Evolutionary conservation across 208 protist species (phyloP).

Genomic region (Wallacemonas sp.): DNA sequence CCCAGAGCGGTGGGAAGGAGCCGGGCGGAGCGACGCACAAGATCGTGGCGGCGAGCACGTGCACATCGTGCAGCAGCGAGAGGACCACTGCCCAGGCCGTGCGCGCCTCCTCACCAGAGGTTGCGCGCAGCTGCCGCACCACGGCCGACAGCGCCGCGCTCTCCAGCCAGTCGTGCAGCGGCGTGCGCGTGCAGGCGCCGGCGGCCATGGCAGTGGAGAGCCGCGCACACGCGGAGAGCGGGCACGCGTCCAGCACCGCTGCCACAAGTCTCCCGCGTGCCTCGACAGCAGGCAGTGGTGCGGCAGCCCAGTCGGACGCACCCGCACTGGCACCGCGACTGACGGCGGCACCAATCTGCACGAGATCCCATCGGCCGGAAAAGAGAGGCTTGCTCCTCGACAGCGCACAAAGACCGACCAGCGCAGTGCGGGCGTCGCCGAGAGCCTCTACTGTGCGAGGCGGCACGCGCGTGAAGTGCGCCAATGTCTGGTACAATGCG

Average conservation of each 20-base stretch:
- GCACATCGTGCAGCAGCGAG: constrained; percentile 28
- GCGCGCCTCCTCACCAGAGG: background rate
- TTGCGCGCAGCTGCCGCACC: constrained; percentile 13
- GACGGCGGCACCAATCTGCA: constrained; percentile 26
- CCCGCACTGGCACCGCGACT: constrained; percentile 12
- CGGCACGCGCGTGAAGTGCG: background rate
- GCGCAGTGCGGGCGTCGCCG: constrained; percentile 13
- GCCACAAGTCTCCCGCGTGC: background rate
- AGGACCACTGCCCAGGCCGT: constrained; percentile 19
- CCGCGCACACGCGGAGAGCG: background rate
- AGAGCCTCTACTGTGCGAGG: constrained; percentile 9
- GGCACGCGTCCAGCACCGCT: background rate
- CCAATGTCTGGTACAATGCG: background rate
- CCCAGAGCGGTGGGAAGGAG: background rate
- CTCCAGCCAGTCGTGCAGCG: background rate
- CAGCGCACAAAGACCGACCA: constrained; percentile 7
- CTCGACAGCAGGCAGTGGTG: background rate
- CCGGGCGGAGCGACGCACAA: background rate
- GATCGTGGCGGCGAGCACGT: constrained; percentile 19
- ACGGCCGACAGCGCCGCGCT: constrained; percentile 7
- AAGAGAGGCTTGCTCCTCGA: constrained; percentile 7
- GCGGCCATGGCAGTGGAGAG: constrained; percentile 6
- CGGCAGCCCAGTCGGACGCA: background rate
- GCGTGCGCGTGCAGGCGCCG: constrained; percentile 6
- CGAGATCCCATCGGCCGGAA: constrained; percentile 31